Base-by-base conservation (phyloP, 768 basidiomycete genomes). In the Leccinum fibrillosum region DNA sequence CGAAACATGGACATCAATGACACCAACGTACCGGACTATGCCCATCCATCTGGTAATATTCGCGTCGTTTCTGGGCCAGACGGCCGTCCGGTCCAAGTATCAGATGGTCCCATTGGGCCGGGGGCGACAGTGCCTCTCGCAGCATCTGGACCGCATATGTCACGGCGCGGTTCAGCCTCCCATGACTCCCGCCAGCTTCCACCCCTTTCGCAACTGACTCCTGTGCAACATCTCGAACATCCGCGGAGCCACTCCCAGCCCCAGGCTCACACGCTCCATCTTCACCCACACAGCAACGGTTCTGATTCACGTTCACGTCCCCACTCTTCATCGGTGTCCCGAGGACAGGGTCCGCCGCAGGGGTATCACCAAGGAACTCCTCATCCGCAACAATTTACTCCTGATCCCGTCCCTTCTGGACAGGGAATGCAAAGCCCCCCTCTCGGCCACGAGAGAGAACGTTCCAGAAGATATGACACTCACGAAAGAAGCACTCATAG, bases 261-360 rank as follows among this genome's bases (percentile, higher is more conserved):
- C 17, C 73, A 74, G 55, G 49, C 66, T 19, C 71, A 76, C 35
- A 76, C 79, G 44, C 75, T 80, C 30, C 74, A 75, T 54, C 68
- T 78, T 56, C 79, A 79, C 53, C 75, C 67, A 4, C 73, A 78
- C 59, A 71, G 75, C 52, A 72, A 71, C 35, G 71, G 77, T 17
- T 73, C 78, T 48, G 75, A 80, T 60, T 71, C 80, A 49, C 79
- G 77, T 50, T 77, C 80, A 32, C 75, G 78, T 65, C 81, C 82
- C 34, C 77, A 78, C 56, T 82, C 82, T 28, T 78, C 80, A 56
- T 77, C 84, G 35, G 78, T 79, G 62, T 79, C 83, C 25, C 82
- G 80, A 30, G 75, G 78, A 37, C 82, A 72, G 59, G 72, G 62
- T 30, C 71, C 65, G 6, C 65, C 69, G 19, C 71, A 67, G 47